Evolutionary conservation across 164 flowering plant genomes (phyloP).

Genomic region (Magnolia officinalis): DNA sequence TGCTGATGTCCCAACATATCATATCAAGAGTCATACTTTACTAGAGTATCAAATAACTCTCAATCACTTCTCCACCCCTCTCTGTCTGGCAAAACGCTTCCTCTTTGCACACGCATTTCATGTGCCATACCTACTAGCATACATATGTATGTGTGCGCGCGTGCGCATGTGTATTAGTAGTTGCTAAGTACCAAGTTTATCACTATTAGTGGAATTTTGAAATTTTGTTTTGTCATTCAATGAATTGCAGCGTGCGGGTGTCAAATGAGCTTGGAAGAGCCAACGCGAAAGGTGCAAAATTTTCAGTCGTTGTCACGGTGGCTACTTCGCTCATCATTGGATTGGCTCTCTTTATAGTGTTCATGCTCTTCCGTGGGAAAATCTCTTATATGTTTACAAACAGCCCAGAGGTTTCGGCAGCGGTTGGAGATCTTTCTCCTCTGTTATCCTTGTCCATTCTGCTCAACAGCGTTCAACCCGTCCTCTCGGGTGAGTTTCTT

Average conservation of each 20-base stretch:
- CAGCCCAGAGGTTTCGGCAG: conserved; percentile 20
- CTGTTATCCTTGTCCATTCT: conserved; percentile 40
- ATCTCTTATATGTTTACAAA: conserved; percentile 41
- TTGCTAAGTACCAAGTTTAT: too few species aligned
- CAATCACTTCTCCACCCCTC: too few species aligned
- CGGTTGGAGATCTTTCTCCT: conserved; percentile 33
- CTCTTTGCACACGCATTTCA: too few species aligned
- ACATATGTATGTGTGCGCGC: too few species aligned
- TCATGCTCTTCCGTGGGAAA: conserved; percentile 23
- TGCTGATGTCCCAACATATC: too few species aligned
- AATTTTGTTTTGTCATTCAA: neutral
- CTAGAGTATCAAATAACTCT: too few species aligned
- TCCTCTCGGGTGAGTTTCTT: conserved; percentile 31
- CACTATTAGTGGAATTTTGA: neutral
- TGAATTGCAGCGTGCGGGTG: conserved; percentile 35
- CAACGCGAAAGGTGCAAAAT: conserved; percentile 39
- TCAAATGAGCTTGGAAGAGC: conserved; percentile 54
- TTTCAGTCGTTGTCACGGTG: conserved; percentile 23
- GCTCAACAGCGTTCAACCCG: conserved; percentile 50
- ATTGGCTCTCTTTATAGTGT: conserved; percentile 20
- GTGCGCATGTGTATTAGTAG: too few species aligned
- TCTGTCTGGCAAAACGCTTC: too few species aligned
- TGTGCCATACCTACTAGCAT: too few species aligned
- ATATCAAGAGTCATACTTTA: too few species aligned
- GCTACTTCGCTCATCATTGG: conserved; percentile 24